Evolutionary conservation across 495 filamentous ascomycete species (phyloP), one percentile per base, ranked within the genome.

Genomic region (Tuber magnatum): DNA sequence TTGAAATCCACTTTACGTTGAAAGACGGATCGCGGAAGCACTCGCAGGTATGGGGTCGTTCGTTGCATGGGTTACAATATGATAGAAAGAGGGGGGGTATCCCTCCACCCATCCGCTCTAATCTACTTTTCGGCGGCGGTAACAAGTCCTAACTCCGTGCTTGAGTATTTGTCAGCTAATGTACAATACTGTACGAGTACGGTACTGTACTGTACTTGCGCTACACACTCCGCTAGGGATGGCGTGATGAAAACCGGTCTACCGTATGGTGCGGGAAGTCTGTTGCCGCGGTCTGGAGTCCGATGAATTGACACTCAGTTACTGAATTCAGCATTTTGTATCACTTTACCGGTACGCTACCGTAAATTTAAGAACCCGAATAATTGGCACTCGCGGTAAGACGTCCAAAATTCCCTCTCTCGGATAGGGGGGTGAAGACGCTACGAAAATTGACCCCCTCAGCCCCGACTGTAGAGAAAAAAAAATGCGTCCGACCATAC

Each of bases 141-240:
- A 56, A 56, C 10, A 65, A n/a, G 28, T 16, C 14, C 14, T 32
- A 65, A 32, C 28, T 35, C 56, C 14, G 8, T n/a, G n/a, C n/a
- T n/a, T n/a, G n/a, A n/a, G n/a, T 65, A 65, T 65, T 65, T 65
- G 56, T 65, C 56, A 65, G 28, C 56, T 35, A 65, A 35, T n/a
- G 44, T 48, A 48, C 44, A 6, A 18, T 48, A 48, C 20, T 18
- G 44, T 48, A 20, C 44, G 3, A 16, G 39, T 40, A 40, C 39
- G n/a, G n/a, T n/a, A n/a, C n/a, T n/a, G n/a, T n/a, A n/a, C n/a
- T n/a, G n/a, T n/a, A n/a, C 39, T 7, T 24, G 6, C 22, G 7
- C 22, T 51, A 6, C 46, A 6, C 46, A 7, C 22, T n/a, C 22
- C 7, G 18, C n/a, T n/a, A 10, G 51, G n/a, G 51, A 61, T 61